Conservation (phyloP, 495 filamentous ascomycete species). For the Massariosphaeria phaeospora region DNA sequence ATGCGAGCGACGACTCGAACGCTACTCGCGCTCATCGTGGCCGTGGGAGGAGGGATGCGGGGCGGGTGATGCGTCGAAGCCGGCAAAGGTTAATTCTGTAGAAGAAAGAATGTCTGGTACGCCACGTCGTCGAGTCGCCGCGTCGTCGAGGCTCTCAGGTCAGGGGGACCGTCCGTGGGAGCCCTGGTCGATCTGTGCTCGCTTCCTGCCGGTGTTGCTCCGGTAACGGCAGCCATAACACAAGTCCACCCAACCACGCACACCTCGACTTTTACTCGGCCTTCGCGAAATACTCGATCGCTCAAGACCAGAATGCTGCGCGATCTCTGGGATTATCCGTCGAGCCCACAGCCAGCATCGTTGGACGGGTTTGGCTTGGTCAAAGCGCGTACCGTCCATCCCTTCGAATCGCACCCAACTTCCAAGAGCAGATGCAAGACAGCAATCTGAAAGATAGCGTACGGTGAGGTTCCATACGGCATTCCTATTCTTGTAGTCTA, state of each 20-base stretch:
- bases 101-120: constrained; percentile 17
- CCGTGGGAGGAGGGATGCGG: not conserved
- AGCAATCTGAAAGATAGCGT: too few relatives aligned
- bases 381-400: too few relatives aligned
- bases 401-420: too few relatives aligned
- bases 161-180: not conserved
- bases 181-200: not conserved
- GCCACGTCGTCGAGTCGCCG: not conserved
- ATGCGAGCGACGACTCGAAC: constrained; percentile 87
- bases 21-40: constrained; percentile 55
- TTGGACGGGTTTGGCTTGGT: too few relatives aligned
- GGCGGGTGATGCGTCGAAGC: not conserved
- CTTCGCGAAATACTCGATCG: not conserved
- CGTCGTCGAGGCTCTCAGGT: constrained; percentile 7
- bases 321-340: too few relatives aligned
- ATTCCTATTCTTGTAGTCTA: constrained; percentile 5
- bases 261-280: not conserved
- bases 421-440: too few relatives aligned
- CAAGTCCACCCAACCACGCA: not conserved
- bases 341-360: too few relatives aligned
- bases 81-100: constrained; percentile 3
- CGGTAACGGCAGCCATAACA: not conserved
- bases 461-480: too few relatives aligned
- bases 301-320: not conserved
- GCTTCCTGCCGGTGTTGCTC: constrained; percentile 4